Evolutionary conservation across 345 rosid species (phyloP), one percentile per base, ranked within the genome.

Genomic region (thale cress (Arabidopsis thaliana)): DNA sequence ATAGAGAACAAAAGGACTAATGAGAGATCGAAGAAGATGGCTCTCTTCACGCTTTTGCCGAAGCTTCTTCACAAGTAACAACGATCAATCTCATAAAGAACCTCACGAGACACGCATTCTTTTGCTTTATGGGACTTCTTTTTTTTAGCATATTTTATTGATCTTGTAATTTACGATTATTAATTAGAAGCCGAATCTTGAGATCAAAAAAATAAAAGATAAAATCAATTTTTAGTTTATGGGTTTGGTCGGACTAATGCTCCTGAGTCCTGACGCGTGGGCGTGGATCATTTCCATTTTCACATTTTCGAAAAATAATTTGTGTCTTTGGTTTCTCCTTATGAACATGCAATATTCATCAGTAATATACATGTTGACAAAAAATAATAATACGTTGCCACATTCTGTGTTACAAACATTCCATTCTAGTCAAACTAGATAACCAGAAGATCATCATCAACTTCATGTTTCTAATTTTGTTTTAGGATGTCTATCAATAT

Each of bases 1-100:
- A 23, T 30, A 14, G 8, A 23, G 77, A 28, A 52, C 62, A 62
- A 72, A 73, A 73, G 1, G 64, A 73, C 56, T 42, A 3, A 46
- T 34, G 42, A 65, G 23, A 8, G 12, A n/a, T 44, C n/a, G 41
- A 59, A 75, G 41, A 59, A 75, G 55, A 52, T 38, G 79, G 74
- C 23, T 68, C 40, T 68, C 20, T 68, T 76, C 73, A 67, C 67
- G 61, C 38, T 67, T 22, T 22, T 67, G 67, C 28, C 60, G 59
- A 59, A 58, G 9, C 78, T 75, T 75, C 72, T 75, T 75, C 72
- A 46, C 67, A 74, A 46, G 51, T 66, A 46, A 58, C 60, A 46
- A 58, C 60, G 45, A 66, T 60, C 40, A 1, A 51, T 32, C 68
- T 75, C 56, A 46, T 12, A 12, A 73, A 36, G 8, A 73, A 23